Conservation (phyloP, 306 rosid genomes). For the Rosa lucieae region DNA sequence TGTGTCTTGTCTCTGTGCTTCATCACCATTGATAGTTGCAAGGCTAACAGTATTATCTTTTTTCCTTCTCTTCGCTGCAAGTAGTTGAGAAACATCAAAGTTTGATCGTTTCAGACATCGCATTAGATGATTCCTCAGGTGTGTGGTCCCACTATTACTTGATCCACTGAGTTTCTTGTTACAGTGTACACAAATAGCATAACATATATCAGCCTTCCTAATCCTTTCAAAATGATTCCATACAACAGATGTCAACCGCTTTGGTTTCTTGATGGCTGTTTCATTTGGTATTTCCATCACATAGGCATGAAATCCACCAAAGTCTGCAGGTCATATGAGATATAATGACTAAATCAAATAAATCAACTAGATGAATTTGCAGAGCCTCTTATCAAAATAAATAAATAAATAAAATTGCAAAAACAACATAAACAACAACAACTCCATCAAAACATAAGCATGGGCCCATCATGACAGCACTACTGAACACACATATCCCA, state of each 20-base stretch:
- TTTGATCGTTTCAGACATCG: constrained; percentile 90
- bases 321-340: constrained; percentile 38
- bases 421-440: not conserved
- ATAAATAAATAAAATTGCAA: not conserved
- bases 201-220: constrained; percentile 83
- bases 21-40: constrained; percentile 65
- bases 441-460: not conserved
- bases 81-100: constrained; percentile 92
- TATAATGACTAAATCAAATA: not conserved
- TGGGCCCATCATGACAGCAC: not conserved
- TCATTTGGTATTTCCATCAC: constrained; percentile 76
- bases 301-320: constrained; percentile 38
- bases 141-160: constrained; percentile 97
- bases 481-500: not conserved
- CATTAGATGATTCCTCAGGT: constrained; percentile 91
- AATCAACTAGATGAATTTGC: constrained; percentile 5
- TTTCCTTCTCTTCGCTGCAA: constrained; percentile 84
- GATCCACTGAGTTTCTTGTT: constrained; percentile 98
- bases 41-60: constrained; percentile 64
- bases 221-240: constrained; percentile 98
- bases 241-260: constrained; percentile 90
- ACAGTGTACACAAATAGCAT: constrained; percentile 92
- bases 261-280: constrained; percentile 68
- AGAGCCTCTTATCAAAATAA: constrained; percentile 7
- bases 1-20: constrained; percentile 76